phyloP scores from a whole-genome alignment of 2,329 filamentous ascomycete species.

The Botrytis pseudocinerea region DNA sequence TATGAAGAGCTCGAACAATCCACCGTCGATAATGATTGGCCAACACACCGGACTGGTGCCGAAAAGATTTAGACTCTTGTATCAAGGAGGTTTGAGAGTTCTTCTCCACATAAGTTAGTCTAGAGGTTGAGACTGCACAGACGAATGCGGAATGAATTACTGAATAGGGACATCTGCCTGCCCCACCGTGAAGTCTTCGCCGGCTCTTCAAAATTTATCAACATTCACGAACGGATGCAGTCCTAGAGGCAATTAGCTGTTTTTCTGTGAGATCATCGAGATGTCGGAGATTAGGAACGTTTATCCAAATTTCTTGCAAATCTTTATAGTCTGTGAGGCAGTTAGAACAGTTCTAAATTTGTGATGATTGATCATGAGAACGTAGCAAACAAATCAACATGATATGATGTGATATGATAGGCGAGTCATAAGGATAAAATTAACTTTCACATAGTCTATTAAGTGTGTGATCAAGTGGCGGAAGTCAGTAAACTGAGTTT shows the following conservation, averaged over 20 bases:
- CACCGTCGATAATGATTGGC: neutral
- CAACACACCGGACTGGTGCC: neutral
- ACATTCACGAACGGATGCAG: neutral
- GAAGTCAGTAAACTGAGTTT: neutral
- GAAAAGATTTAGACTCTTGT: slow-evolving; percentile 1
- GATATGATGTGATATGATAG: neutral
- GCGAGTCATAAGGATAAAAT: neutral
- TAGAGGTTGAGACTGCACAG: slow-evolving; percentile 9
- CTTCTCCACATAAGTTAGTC: neutral
- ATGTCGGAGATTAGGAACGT: neutral
- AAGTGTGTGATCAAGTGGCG: neutral
- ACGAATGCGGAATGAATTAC: neutral
- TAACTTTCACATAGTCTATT: neutral
- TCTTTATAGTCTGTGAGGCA: neutral
- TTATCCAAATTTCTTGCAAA: slow-evolving; percentile 5
- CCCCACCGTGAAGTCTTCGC: slow-evolving; percentile 1
- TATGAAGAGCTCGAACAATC: neutral
- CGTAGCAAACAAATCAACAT: neutral
- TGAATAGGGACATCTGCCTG: neutral
- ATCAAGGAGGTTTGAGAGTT: slow-evolving; percentile 17
- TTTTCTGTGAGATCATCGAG: neutral
- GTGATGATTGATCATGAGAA: neutral
- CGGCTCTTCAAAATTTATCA: neutral
- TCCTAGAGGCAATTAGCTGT: neutral
- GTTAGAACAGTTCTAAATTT: neutral